Conservation (phyloP, 2,329 filamentous ascomycete genomes). For the Monosporascus sp. region DNA sequence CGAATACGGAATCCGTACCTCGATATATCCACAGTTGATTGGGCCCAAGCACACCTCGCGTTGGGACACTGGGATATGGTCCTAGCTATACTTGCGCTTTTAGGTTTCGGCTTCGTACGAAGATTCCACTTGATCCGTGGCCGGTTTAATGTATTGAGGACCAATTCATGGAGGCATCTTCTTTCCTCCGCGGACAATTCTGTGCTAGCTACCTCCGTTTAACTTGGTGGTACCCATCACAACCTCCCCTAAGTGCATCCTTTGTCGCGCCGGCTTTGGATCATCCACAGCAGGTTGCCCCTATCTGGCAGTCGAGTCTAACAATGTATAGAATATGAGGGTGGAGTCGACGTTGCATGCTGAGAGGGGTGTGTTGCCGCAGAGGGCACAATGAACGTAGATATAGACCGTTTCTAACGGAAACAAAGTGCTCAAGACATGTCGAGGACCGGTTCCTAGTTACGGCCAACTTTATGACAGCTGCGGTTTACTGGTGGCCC, state of each 20-base stretch:
- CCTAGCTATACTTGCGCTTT: background rate
- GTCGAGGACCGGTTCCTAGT: too few relatives aligned
- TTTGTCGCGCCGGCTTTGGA: background rate
- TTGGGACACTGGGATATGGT: background rate
- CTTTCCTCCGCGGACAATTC: background rate
- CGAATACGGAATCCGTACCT: background rate
- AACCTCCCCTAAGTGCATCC: background rate
- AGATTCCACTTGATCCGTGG: background rate
- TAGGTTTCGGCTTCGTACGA: background rate
- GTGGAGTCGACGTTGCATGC: background rate
- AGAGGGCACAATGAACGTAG: background rate
- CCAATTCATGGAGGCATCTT: background rate
- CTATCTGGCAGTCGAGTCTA: background rate
- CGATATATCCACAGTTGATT: too few relatives aligned
- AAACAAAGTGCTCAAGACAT: too few relatives aligned
- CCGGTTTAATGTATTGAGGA: background rate
- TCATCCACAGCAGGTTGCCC: background rate
- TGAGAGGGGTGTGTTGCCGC: too few relatives aligned
- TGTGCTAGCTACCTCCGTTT: background rate
- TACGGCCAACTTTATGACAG: too few relatives aligned
- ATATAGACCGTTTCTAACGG: background rate
- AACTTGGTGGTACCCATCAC: too few relatives aligned
- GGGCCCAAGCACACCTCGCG: background rate
- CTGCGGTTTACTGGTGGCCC: too few relatives aligned
- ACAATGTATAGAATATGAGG: background rate